Percentiles rank a stretch among this genome's conserved stretches.
Evolutionary conservation across 2,329 filamentous ascomycete genomes (phyloP).

Genomic region (Pestalotiopsis sp.): DNA sequence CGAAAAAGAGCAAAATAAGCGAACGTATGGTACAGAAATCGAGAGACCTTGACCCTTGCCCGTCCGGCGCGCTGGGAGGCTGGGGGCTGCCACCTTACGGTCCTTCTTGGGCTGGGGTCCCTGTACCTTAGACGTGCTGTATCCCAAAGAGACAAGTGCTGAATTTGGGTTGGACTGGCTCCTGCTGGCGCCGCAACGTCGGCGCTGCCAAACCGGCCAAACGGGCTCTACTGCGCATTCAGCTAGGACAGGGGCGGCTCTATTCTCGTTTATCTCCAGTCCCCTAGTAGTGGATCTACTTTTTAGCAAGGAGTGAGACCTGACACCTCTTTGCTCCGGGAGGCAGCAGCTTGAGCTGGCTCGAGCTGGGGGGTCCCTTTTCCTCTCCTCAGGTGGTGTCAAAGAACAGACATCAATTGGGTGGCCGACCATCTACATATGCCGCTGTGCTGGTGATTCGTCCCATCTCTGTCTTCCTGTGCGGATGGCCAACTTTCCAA

Average conservation of each 20-base stretch:
- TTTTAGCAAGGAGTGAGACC: not conserved
- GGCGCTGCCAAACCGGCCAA: not conserved
- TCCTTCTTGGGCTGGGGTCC: too few species aligned
- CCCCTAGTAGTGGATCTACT: conserved; percentile 2
- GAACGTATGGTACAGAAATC: not conserved
- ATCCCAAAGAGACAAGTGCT: not conserved
- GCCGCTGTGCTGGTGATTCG: not conserved
- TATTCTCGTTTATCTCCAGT: conserved; percentile 10
- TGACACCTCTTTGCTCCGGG: conserved; percentile 2
- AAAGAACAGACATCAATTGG: not conserved
- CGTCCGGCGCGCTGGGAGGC: conserved; percentile 6
- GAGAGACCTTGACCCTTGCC: conserved; percentile 4
- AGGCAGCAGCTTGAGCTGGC: not conserved
- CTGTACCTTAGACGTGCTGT: too few species aligned
- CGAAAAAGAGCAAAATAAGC: not conserved
- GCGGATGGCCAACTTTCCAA: not conserved
- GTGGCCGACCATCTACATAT: not conserved
- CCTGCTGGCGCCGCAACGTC: not conserved
- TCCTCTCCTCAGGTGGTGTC: not conserved
- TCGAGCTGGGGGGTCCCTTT: not conserved
- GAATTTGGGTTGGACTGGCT: not conserved
- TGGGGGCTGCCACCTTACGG: not conserved
- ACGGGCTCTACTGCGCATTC: not conserved
- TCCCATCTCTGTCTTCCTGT: not conserved
- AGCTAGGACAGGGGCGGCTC: conserved; percentile 5